These are phyloP conservation scores for Coniochaeta pulveracea DNA, from an alignment of 2,329 filamentous ascomycete species.

Conservation along the genomic window DNA sequence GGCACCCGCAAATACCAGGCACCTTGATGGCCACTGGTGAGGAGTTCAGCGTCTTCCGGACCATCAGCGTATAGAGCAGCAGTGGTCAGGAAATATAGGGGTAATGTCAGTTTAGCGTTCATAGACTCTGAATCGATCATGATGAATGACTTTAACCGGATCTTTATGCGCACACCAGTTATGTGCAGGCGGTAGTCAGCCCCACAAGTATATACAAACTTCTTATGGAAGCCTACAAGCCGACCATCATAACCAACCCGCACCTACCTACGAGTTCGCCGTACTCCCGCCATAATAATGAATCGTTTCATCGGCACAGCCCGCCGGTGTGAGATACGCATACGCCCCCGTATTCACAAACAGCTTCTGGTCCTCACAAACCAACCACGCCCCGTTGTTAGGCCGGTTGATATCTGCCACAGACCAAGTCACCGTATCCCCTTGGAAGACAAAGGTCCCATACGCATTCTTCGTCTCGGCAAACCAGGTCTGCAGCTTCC, in stretches of 20 bases:
- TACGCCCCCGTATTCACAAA: slow-evolving; percentile 46
- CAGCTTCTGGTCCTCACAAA: slow-evolving; percentile 32
- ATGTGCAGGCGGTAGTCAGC: no score
- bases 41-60: slow-evolving; percentile 77
- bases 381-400: slow-evolving; percentile 42
- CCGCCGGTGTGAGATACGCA: slow-evolving; percentile 38
- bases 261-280: background rate
- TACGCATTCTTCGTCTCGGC: slow-evolving; percentile 33
- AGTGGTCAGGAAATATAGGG: slow-evolving; percentile 15
- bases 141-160: no score
- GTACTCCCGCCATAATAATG: slow-evolving; percentile 1
- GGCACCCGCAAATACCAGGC: slow-evolving; percentile 93
- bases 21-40: slow-evolving; percentile 82
- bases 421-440: slow-evolving; percentile 41
- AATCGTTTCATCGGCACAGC: slow-evolving; percentile 22
- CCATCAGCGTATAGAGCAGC: slow-evolving; percentile 59
- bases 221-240: no score
- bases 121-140: no score
- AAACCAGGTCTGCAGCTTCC: slow-evolving; percentile 35
- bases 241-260: background rate
- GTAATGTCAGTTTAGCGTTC: no score
- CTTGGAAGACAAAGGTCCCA: slow-evolving; percentile 39
- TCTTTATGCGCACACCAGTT: no score
- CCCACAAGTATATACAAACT: no score
- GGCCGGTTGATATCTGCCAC: slow-evolving; percentile 30